Base-by-base conservation (phyloP, 495 filamentous ascomycete genomes). In the Neurospora intermedia region DNA sequence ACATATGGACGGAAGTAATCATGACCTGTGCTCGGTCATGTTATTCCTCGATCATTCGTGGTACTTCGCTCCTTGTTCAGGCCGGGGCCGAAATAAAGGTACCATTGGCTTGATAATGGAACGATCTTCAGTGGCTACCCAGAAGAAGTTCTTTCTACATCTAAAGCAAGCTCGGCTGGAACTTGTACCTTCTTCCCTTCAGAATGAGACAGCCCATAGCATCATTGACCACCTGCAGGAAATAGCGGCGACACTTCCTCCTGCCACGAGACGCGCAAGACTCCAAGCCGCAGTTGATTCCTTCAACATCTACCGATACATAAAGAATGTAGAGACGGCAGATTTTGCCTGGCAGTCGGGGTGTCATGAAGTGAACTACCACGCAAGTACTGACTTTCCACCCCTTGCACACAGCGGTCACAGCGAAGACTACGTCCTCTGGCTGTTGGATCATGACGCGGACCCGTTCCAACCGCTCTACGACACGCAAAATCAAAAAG, bases 1-100 rank as follows among this genome's bases (percentile, higher is more conserved):
- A 46, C 10, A 7, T 6, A 2, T 0, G 7, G 9, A 10, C 1
- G 0, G 0, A 45, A 1, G 0, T 6, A 10, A 3, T 9, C 3
- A 10, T 46, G 18, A 20, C 1, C 0, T 2, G 43, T 20, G 43
- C 7, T 46, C 7, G 43, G 43, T 46, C 43, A 46, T n/a, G 43
- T 4, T 46, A n/a, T 46, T 46, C 43, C 43, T 46, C 20, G 43
- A 46, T 3, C 43, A 46, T n/a, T n/a, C 43, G 0, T 46, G 43
- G 43, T 46, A 46, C 43, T 46, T 46, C 43, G 18, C 43, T 46
- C 43, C 7, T 0, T 46, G 43, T 4, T 9, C 43, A 46, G n/a
- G 43, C 43, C 43, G 3, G 8, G 43, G 18, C 3, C 43, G 43
- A 46, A 6, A n/a, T 46, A 7, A 46, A 4, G 43, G 43, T n/a